Conservation (phyloP, 2,329 filamentous ascomycete species). For the Cladosporium velox region DNA sequence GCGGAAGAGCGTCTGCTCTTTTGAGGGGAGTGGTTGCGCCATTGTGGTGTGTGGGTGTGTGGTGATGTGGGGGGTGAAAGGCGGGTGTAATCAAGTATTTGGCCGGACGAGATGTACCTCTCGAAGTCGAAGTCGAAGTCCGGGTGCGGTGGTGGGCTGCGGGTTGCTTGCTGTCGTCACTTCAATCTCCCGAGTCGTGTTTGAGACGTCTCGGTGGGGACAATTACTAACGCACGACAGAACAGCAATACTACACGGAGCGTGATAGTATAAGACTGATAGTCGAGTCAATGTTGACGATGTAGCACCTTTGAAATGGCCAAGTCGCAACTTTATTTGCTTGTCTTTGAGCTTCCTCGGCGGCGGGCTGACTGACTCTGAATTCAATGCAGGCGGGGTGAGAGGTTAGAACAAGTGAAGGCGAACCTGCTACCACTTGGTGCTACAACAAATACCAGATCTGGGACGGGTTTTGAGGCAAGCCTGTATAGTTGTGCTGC, state of each 20-base stretch:
- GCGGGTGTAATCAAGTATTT: neutral
- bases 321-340: constrained; percentile 10
- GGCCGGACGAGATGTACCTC: neutral
- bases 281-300: too few relatives aligned
- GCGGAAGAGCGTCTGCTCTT: constrained; percentile 92
- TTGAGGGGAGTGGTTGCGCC: constrained; percentile 67
- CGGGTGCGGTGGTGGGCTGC: constrained; percentile 9
- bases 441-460: neutral
- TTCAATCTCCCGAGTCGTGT: neutral
- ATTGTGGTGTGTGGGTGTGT: constrained; percentile 3
- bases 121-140: constrained; percentile 11
- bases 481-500: too few relatives aligned
- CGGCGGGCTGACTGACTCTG: neutral
- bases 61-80: neutral
- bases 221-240: neutral
- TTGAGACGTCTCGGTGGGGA: neutral
- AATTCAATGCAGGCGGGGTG: neutral
- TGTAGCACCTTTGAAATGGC: neutral
- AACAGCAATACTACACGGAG: neutral
- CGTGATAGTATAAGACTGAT: too few relatives aligned
- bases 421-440: neutral
- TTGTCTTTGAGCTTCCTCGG: neutral
- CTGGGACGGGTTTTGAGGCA: too few relatives aligned
- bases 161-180: constrained; percentile 14
- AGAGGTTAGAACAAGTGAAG: neutral